Conservation (phyloP, 495 filamentous ascomycete species). For the Peziza echinospora region DNA sequence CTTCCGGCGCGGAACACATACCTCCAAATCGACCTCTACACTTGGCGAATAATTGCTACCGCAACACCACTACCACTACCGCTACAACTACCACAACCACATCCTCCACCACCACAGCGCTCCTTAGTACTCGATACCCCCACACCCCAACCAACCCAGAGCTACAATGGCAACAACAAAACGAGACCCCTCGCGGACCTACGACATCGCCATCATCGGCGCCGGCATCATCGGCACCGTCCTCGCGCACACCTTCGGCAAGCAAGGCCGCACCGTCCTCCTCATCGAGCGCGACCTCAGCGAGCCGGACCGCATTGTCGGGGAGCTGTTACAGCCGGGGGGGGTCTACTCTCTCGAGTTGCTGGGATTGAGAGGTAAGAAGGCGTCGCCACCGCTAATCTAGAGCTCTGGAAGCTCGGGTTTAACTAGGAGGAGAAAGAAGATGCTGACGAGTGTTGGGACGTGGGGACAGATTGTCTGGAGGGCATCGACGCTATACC, state of each 20-base stretch:
- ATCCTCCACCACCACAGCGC: too few relatives aligned
- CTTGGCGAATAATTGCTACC: too few relatives aligned
- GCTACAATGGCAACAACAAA: too few relatives aligned
- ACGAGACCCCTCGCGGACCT: too few relatives aligned
- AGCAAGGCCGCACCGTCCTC: slow-evolving; percentile 78
- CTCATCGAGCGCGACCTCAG: slow-evolving; percentile 73
- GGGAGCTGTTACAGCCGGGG: slow-evolving; percentile 84
- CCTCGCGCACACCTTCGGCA: slow-evolving; percentile 54
- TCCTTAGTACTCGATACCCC: too few relatives aligned
- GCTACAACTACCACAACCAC: too few relatives aligned
- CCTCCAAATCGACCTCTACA: too few relatives aligned
- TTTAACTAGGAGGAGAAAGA: slow-evolving; percentile 1
- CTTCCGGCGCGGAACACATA: too few relatives aligned
- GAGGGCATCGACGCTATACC: slow-evolving; percentile 73
- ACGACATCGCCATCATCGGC: slow-evolving; percentile 72
- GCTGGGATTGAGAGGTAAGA: slow-evolving; percentile 39
- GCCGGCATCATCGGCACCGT: slow-evolving; percentile 81
- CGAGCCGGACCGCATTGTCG: slow-evolving; percentile 91
- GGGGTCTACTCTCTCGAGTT: slow-evolving; percentile 62
- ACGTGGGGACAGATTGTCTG: slow-evolving; percentile 36
- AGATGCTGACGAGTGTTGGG: neutral
- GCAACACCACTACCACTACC: too few relatives aligned
- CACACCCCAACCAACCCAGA: too few relatives aligned
- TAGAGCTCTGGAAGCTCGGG: slow-evolving; percentile 6
- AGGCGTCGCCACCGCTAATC: neutral